Evolutionary conservation across 331 rosid species (phyloP).

Genomic region (Phaseolus coccineus): DNA sequence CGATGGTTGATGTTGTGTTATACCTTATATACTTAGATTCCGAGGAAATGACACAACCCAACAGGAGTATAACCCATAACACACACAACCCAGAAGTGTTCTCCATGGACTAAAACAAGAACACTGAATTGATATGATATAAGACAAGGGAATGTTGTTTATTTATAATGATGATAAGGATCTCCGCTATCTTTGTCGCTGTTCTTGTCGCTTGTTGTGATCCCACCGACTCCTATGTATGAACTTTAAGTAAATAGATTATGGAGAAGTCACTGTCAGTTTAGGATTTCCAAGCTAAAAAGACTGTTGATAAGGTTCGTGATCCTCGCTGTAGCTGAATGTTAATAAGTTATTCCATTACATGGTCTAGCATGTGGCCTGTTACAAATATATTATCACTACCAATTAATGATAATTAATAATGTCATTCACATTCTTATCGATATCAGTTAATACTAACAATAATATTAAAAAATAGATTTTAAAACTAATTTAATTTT

Average conservation of each 20-base stretch:
- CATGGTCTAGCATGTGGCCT: not conserved
- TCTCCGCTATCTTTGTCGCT: not conserved
- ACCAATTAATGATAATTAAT: no score
- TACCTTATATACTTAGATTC: slow-evolving; percentile 71
- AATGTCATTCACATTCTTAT: no score
- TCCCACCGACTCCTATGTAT: not conserved
- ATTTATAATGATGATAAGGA: not conserved
- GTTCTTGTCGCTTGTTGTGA: not conserved
- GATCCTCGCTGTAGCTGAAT: not conserved
- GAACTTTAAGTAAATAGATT: not conserved
- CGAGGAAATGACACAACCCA: slow-evolving; percentile 28
- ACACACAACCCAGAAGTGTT: not conserved
- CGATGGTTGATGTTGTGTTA: slow-evolving; percentile 63
- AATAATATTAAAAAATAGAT: no score
- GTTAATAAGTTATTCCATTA: not conserved
- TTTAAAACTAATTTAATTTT: no score
- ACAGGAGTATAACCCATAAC: slow-evolving; percentile 15
- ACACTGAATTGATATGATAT: not conserved
- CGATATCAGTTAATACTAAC: no score
- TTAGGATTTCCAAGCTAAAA: not conserved
- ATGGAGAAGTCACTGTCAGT: slow-evolving; percentile 16
- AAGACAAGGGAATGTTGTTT: not conserved
- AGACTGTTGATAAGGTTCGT: not conserved
- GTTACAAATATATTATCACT: not conserved
- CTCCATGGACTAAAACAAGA: slow-evolving; percentile 46